Conservation (phyloP, 805 yeast genomes). For the Candida odintsovae region DNA sequence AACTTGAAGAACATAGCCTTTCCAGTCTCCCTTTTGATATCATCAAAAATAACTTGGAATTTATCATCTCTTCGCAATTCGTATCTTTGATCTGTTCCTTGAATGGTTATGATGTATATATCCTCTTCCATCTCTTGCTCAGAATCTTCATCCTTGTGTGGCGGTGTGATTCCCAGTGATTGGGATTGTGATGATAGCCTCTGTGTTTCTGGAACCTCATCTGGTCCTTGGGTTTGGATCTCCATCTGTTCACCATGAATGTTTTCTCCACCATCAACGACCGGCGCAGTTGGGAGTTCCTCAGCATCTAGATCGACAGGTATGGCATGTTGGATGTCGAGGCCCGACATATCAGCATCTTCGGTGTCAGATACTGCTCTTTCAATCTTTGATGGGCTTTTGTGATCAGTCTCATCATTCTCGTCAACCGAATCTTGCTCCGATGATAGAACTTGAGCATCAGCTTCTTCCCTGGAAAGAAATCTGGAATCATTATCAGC, state of each 20-base stretch:
- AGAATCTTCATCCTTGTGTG: neutral
- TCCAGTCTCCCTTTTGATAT: neutral
- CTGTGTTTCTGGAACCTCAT: neutral
- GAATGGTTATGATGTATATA: neutral
- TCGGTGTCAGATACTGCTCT: neutral
- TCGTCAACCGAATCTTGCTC: neutral
- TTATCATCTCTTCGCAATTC: neutral
- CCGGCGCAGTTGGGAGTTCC: neutral
- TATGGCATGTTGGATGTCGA: neutral
- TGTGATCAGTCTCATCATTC: neutral
- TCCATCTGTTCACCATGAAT: neutral
- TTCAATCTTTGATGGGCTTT: neutral
- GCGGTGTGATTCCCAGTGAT: neutral
- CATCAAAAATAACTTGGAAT: neutral
- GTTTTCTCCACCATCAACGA: neutral
- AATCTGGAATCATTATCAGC: neutral
- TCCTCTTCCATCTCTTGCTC: neutral
- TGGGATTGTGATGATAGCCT: neutral
- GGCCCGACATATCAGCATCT: neutral
- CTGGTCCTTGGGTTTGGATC: neutral
- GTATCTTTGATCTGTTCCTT: neutral
- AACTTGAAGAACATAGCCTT: neutral
- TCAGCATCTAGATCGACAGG: neutral
- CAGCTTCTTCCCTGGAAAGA: neutral
- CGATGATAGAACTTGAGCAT: neutral